Base-by-base conservation (phyloP, 768 basidiomycete species). In the Lactarius sp. region DNA sequence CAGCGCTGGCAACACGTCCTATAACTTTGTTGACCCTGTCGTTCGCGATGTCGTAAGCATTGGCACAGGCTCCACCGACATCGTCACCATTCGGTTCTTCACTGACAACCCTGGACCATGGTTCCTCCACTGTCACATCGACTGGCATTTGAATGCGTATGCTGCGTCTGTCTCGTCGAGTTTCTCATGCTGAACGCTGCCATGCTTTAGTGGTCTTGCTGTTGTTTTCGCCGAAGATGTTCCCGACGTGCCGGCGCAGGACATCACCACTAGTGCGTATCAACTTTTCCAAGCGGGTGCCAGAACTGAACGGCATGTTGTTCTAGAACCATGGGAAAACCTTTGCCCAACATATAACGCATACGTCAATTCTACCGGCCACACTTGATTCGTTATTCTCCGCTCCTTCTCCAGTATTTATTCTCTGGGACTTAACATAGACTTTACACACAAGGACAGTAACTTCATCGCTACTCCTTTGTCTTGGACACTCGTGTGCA, bases 11-110 rank as follows among this genome's bases (percentile, higher is more conserved):
- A 69, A 47, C 22, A 31, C 55, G 4, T 39, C 55, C 10, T 68
- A 66, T 57, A 71, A 71, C 63, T 66, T 56, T 0, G 60, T 44
- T 18, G 80, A 83, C 70, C 81, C 81, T 0, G 73, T 78, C 59
- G 70, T 77, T 56, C 71, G 81, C 55, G 82, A 83, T 68, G 79
- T 78, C 6, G 75, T 81, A 33, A 67, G 62, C 52, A 69, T 66
- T 31, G 70, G 70, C 4, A 61, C 41, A 3, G 20, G 55, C 36
- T 0, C 36, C 0, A 42, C 16, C n/a, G 67, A 69, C 34, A 27
- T 52, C 6, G 64, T 71, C 9, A 63, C 65, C 20, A 69, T 75
- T 53, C 69, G 75, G 9, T 73, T 74, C 60, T 52, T 67, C 14
- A 74, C 72, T 14, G 73, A 74, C 61, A 73, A 73, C 42, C 68